phyloP scores from a whole-genome alignment of 129 eudicot genomes.

The Heracleum sosnowskyi region DNA sequence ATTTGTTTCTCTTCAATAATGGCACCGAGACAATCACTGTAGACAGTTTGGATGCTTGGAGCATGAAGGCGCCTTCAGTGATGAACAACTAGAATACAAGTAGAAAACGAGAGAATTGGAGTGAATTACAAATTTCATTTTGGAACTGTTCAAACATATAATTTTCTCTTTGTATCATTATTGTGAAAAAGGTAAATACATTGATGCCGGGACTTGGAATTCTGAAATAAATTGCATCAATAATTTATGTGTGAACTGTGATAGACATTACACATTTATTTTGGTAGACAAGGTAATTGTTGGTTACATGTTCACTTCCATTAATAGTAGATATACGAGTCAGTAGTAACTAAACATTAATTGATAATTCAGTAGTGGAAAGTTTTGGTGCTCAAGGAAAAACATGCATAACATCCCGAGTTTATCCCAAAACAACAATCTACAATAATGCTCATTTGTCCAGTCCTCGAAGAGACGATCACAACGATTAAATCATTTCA shows the following conservation, averaged over 20 bases:
- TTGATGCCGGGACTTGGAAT: not conserved
- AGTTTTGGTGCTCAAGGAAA: slow-evolving; percentile 63
- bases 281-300: no score
- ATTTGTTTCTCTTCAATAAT: slow-evolving; percentile 52
- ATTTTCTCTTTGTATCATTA: not conserved
- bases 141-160: not conserved
- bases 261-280: no score
- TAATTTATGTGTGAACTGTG: no score
- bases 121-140: not conserved
- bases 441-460: slow-evolving; percentile 36
- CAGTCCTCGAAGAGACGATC: no score
- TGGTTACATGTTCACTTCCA: no score
- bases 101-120: not conserved
- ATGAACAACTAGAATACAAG: slow-evolving; percentile 10
- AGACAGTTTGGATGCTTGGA: slow-evolving; percentile 52
- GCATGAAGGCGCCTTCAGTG: slow-evolving; percentile 34
- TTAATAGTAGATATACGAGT: no score
- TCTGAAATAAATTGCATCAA: not conserved
- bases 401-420: slow-evolving; percentile 49
- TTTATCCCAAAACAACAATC: slow-evolving; percentile 47
- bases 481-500: no score
- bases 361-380: slow-evolving; percentile 70
- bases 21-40: slow-evolving; percentile 43
- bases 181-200: not conserved
- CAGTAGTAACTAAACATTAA: no score